phyloP scores from a whole-genome alignment of 257 asterid species.

The Ballota nigra region DNA sequence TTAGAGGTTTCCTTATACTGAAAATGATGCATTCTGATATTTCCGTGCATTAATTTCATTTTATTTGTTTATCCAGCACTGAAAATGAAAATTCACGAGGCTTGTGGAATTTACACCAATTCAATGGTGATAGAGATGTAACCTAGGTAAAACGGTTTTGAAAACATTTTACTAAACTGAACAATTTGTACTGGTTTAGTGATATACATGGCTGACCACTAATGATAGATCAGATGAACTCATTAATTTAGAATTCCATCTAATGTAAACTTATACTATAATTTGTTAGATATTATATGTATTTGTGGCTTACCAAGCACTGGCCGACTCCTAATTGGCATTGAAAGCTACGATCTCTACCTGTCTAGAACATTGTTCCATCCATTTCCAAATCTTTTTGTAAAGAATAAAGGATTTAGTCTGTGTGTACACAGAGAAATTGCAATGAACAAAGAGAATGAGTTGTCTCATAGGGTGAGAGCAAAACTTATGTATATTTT shows the following conservation, averaged over 20 bases:
- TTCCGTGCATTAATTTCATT: not conserved
- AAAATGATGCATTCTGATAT: not conserved
- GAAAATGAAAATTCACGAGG: not conserved
- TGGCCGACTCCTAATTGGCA: not conserved
- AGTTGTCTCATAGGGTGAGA: not conserved
- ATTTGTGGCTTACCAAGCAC: not conserved
- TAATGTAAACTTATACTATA: not conserved
- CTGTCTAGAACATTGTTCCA: not conserved
- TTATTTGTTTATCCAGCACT: not conserved
- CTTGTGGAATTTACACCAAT: too few species aligned
- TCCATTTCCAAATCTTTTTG: not conserved
- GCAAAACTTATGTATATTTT: not conserved
- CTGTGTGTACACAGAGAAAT: not conserved
- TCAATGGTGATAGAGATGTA: not conserved
- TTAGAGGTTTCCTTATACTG: too few species aligned
- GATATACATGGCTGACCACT: not conserved
- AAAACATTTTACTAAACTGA: not conserved
- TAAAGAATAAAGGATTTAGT: not conserved
- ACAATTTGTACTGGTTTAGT: not conserved
- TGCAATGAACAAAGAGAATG: not conserved
- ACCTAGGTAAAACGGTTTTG: too few species aligned
- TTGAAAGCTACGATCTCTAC: not conserved
- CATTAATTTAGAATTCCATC: not conserved
- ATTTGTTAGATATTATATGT: not conserved
- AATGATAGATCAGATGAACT: not conserved